Base-by-base conservation (phyloP, 345 rosid species). In the Melastoma malabathricum region DNA sequence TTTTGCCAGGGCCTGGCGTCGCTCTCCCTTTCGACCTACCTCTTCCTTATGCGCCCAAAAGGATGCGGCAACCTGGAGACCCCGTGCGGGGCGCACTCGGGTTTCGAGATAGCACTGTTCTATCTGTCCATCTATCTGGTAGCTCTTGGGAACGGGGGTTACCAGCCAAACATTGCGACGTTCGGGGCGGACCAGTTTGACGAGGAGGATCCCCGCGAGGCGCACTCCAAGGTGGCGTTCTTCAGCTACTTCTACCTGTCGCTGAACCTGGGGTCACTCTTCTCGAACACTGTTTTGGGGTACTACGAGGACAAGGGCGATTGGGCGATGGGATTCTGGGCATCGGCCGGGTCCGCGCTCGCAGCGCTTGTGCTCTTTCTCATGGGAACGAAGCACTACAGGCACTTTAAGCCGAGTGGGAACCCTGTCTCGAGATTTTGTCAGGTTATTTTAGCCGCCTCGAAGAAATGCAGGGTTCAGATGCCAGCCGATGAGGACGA, bases 171-270 rank as follows among this genome's bases (percentile, higher is more conserved):
- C 3, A n/a, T 43, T 13, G 55, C 53, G 10, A 43, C 18, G 23
- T 39, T 50, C 18, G 18, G 61, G n/a, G 71, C 71, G n/a, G 69
- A 74, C 66, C 75, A 74, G 31, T 70, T 74, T 20, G 74, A 75
- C 2, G 67, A 67, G 46, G 76, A 75, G 31, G 69, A 71, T 46
- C 57, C 61, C 1, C 16, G 51, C n/a, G 79, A 71, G 55, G 68
- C 51, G 45, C 62, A 44, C 29, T 68, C 67, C 8, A 68, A 68
- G 64, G 43, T 59, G 17, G 57, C 71, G 13, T 68, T 70, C 47
- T 71, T 55, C 48, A 60, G 76, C 52, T 75, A 75, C 39, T 71
- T 71, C 41, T 71, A 68, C 18, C 67, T 75, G 4, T 69, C 72
- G 2, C 43, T 60, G 19, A 71, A 65, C 55, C 41, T 71, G 14